phyloP scores from a whole-genome alignment of 495 filamentous ascomycete genomes.

The Pseudomonodictys pantanalensis region DNA sequence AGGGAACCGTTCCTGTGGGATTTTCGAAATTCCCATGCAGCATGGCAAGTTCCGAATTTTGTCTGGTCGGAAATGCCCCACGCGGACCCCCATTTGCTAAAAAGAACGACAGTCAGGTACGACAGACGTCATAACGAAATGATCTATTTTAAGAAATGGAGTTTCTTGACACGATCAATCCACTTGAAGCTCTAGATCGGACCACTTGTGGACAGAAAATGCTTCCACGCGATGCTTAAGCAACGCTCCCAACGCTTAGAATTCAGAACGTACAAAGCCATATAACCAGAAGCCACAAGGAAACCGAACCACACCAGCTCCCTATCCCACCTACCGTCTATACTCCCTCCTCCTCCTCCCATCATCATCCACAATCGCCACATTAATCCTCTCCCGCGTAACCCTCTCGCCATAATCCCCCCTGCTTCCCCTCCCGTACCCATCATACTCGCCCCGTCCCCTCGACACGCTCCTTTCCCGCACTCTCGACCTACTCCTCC shows the following conservation, averaged over 20 bases:
- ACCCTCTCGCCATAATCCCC: conserved; percentile 9
- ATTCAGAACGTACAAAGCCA: not conserved
- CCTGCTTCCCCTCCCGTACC: conserved; percentile 29
- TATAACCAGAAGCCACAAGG: not conserved
- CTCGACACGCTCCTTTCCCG: not conserved
- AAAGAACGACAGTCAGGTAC: conserved; percentile 8
- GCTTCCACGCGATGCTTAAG: not conserved
- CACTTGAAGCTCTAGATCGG: too few relatives aligned
- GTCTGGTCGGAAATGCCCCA: not conserved
- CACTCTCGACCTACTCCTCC: conserved; percentile 27
- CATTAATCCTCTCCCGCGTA: conserved; percentile 29
- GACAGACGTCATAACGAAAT: conserved; percentile 4
- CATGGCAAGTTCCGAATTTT: conserved; percentile 3
- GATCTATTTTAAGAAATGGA: conserved; percentile 6
- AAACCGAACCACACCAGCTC: not conserved
- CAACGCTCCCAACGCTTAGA: not conserved
- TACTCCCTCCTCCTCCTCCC: conserved; percentile 35
- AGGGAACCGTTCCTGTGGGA: not conserved
- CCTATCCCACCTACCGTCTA: conserved; percentile 13
- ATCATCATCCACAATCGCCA: conserved; percentile 34
- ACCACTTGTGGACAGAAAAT: not conserved
- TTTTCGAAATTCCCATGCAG: not conserved
- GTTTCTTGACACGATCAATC: too few relatives aligned
- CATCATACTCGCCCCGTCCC: conserved; percentile 16
- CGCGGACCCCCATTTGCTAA: conserved; percentile 1